Evolutionary conservation across 306 rosid species (phyloP), one percentile per base, ranked within the genome.

Genomic region (Oemleria cerasiformis): DNA sequence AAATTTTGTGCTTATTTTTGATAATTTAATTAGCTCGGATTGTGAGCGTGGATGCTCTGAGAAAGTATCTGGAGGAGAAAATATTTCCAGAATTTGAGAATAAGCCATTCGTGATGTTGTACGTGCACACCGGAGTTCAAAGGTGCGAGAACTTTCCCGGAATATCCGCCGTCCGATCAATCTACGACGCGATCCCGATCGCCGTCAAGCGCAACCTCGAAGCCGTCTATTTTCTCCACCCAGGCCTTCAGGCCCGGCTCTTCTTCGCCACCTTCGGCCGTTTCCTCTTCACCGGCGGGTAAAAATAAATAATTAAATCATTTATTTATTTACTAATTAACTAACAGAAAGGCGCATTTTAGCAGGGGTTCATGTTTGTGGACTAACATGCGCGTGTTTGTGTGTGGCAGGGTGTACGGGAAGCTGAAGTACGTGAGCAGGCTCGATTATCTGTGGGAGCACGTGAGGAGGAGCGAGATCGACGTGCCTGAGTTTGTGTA

Each of bases 251-350:
- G 70, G 68, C 98, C 23, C 82, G 96, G 34, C 96, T 93, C 68
- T 93, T 93, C 76, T 88, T 93, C 63, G 97, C 97, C 64, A 93
- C 97, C 19, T 84, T 93, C 25, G 98, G 98, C 42, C 97, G 94
- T 16, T 82, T 93, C 49, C 79, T 91, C 78, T 91, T 93, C 86
- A 77, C 84, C 60, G 90, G 90, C 4, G 96, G 96, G 97, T 91
- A 76, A 71, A 19, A 54, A 14, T 0, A 8, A 55, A 34, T 41
- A 63, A 73, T 50, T 63, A 20, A 30, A 14, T 48, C 16, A 4
- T 30, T 34, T 9, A 5, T 9, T 21, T 1, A 14, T 17, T 62
- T 5, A 0, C 5, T 16, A 2, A 30, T 53, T 7, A 49, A 49
- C 59, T 13, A 6, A 45, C 36, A 30, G 6, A 2, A 8, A 42